phyloP scores from a whole-genome alignment of 306 rosid genomes.

The Gynostemma pentaphyllum region DNA sequence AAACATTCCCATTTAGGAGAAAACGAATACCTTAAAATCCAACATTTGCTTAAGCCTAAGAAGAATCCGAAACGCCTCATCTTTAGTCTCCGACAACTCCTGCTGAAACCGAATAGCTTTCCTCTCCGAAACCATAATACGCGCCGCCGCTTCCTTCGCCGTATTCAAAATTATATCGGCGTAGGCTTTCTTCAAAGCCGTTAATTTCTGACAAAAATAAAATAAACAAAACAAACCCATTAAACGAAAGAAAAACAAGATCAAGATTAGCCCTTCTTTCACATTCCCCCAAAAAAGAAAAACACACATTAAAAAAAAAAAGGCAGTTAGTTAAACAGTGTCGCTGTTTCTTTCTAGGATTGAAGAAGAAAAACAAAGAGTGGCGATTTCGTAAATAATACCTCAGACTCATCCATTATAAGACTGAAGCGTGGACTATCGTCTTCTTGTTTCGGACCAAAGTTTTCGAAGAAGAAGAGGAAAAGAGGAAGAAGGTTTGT shows the following conservation, averaged over 20 bases:
- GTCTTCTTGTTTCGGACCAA: background rate
- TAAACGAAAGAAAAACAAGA: conserved; percentile 9
- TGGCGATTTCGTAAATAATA: background rate
- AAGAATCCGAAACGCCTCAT: conserved; percentile 63
- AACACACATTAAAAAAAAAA: background rate
- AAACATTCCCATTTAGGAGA: conserved; percentile 12
- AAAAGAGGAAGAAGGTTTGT: conserved; percentile 19
- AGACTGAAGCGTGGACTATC: background rate
- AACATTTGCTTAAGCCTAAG: conserved; percentile 58
- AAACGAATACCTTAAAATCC: conserved; percentile 54
- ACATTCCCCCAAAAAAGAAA: background rate
- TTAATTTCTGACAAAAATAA: conserved; percentile 78
- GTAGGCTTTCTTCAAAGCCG: conserved; percentile 74
- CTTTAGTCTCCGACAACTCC: conserved; percentile 48
- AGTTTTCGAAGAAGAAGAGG: background rate
- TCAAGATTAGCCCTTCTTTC: background rate
- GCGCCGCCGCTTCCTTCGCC: conserved; percentile 77
- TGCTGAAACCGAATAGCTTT: conserved; percentile 41
- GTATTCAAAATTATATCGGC: conserved; percentile 72
- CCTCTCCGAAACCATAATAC: conserved; percentile 61
- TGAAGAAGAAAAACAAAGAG: background rate
- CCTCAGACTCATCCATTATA: conserved; percentile 10
- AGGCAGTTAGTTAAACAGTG: background rate
- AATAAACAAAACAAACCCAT: conserved; percentile 12
- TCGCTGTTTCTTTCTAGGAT: background rate